These are phyloP conservation scores for Colletotrichum incanum DNA, from an alignment of 2,329 filamentous ascomycete genomes.

Conservation along the genomic window DNA sequence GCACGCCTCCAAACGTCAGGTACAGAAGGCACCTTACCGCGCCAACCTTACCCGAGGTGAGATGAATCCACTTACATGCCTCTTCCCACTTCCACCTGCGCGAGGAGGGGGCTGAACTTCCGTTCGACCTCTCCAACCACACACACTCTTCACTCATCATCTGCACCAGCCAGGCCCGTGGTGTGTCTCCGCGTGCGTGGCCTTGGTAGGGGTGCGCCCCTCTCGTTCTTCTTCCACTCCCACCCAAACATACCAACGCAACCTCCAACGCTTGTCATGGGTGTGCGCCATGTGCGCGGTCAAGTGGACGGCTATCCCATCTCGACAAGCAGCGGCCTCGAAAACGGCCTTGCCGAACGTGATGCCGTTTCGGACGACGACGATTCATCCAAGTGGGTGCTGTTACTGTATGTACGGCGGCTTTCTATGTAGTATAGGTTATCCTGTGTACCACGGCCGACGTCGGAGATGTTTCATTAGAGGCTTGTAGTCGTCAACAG, in stretches of 20 bases:
- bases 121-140: slow-evolving; percentile 39
- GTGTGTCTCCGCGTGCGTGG: slow-evolving; percentile 24
- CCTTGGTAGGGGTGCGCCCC: background rate
- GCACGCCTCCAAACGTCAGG: background rate
- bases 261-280: background rate
- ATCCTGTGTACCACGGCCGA: slow-evolving; percentile 37
- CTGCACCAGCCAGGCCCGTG: background rate
- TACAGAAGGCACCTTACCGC: background rate
- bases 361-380: background rate
- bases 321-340: slow-evolving; percentile 1
- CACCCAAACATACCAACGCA: background rate
- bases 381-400: slow-evolving; percentile 13
- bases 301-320: background rate
- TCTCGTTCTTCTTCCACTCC: background rate
- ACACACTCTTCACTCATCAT: background rate
- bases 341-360: slow-evolving; percentile 13
- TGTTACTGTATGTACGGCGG: background rate
- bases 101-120: slow-evolving; percentile 36
- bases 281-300: background rate
- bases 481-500: slow-evolving; percentile 13
- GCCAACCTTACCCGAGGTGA: slow-evolving; percentile 31
- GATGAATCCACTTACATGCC: slow-evolving; percentile 22
- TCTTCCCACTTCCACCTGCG: slow-evolving; percentile 14
- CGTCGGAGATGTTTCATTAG: slow-evolving; percentile 29
- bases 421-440: slow-evolving; percentile 26